Percentiles rank a stretch among this genome's conserved stretches.
Conservation (phyloP, 495 filamentous ascomycete genomes). For the Cryomyces minteri region DNA sequence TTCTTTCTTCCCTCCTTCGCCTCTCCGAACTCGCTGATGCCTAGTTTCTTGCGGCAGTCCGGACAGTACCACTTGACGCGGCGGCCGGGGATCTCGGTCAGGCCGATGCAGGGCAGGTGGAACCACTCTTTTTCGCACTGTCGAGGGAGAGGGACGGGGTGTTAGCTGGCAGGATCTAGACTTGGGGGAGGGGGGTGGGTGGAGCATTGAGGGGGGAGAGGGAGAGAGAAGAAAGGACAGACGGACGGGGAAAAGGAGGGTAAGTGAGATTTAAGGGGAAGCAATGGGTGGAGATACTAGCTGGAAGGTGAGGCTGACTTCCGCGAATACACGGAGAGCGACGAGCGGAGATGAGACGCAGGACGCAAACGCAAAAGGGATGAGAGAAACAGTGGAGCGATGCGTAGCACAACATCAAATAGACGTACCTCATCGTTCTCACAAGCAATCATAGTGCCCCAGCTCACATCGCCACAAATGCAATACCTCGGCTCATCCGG, state of each 20-base stretch:
- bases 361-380: background rate
- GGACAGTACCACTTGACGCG: conserved; percentile 93
- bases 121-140: conserved; percentile 62
- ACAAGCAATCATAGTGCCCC: conserved; percentile 87
- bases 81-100: conserved; percentile 53
- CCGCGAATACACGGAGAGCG: background rate
- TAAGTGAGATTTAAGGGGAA: background rate
- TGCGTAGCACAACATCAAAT: background rate
- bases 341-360: conserved; percentile 9
- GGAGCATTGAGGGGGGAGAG: no score
- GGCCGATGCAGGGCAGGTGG: conserved; percentile 73
- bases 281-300: conserved; percentile 7
- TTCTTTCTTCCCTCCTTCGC: background rate
- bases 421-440: conserved; percentile 70
- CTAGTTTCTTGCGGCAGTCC: conserved; percentile 53
- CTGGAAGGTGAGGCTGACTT: background rate
- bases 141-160: conserved; percentile 2
- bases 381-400: background rate
- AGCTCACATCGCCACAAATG: conserved; percentile 79
- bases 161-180: background rate
- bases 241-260: no score
- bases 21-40: conserved; percentile 22
- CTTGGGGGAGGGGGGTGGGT: conserved; percentile 5
- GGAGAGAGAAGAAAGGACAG: no score
- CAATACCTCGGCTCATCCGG: conserved; percentile 81